Evolutionary conservation across 2,329 filamentous ascomycete genomes (phyloP).

Genomic region (Apiospora arundinis): DNA sequence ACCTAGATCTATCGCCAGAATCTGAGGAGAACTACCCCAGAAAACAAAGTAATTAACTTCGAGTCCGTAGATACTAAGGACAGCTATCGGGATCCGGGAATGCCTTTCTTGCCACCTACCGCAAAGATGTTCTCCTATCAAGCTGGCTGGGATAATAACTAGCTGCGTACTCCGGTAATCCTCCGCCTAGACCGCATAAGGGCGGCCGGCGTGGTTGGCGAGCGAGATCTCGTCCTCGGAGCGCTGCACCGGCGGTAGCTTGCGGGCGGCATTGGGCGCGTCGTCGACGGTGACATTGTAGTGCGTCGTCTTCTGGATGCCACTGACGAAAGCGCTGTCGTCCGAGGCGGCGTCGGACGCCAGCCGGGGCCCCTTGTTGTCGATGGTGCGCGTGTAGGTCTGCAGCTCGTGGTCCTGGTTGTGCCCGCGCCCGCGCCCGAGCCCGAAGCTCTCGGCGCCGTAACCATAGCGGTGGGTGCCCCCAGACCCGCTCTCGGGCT

Average conservation of each 20-base stretch:
- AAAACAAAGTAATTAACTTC: too few species aligned
- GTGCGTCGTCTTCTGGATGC: constrained; percentile 7
- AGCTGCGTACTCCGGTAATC: too few species aligned
- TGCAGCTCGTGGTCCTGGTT: constrained; percentile 6
- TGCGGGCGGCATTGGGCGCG: too few species aligned
- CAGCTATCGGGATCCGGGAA: too few species aligned
- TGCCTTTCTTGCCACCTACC: too few species aligned
- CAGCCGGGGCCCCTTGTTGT: background rate
- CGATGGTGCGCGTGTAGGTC: constrained; percentile 6
- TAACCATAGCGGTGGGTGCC: background rate
- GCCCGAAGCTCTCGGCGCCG: background rate
- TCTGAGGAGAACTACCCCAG: too few species aligned
- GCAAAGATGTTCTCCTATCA: too few species aligned
- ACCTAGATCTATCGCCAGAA: too few species aligned
- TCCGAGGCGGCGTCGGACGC: background rate
- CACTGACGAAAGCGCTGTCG: background rate
- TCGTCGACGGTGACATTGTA: constrained; percentile 1
- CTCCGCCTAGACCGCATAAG: too few species aligned
- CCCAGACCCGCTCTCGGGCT: too few species aligned
- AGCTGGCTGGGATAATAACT: too few species aligned
- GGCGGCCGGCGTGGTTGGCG: background rate
- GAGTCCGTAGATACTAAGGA: too few species aligned
- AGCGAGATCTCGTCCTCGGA: constrained; percentile 9
- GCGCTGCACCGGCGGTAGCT: background rate
- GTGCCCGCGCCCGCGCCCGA: background rate